Evolutionary conservation across 352 stramenopile species (phyloP).

Genomic region (Plasmopara viticola): DNA sequence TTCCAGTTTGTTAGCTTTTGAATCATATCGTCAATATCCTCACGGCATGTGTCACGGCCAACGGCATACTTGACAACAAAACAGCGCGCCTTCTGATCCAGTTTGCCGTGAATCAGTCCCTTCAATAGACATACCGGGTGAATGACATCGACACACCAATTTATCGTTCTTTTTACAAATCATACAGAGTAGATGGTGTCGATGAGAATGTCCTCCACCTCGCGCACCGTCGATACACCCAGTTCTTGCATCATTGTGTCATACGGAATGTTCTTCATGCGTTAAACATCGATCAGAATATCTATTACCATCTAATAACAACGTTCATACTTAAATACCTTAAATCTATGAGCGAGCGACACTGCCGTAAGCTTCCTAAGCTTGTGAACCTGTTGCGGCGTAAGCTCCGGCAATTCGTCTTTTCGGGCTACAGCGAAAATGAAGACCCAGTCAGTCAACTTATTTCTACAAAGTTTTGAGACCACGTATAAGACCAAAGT

Average conservation of each 20-base stretch:
- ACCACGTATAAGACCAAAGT: background rate
- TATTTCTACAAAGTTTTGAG: background rate
- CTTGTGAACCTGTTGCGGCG: constrained; percentile 68
- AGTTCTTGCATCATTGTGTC: constrained; percentile 69
- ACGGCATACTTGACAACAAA: constrained; percentile 86
- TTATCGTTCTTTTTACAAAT: background rate
- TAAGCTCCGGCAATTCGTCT: constrained; percentile 58
- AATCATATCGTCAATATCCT: constrained; percentile 87
- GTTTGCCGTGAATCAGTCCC: constrained; percentile 86
- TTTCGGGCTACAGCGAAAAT: constrained; percentile 39
- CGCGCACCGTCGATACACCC: constrained; percentile 69
- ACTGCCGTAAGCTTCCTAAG: constrained; percentile 87
- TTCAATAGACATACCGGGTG: constrained; percentile 12
- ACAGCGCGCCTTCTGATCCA: constrained; percentile 81
- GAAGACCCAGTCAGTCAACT: background rate
- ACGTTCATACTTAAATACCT: constrained; percentile 28
- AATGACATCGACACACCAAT: background rate
- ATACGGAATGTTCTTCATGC: constrained; percentile 73
- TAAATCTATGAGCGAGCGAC: constrained; percentile 76
- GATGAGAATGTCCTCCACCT: constrained; percentile 91
- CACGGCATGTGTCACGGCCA: constrained; percentile 78
- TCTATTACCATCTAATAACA: background rate
- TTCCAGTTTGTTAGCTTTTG: constrained; percentile 84
- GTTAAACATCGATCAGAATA: background rate
- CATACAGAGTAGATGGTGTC: constrained; percentile 89